Evolutionary conservation across 176 grass and related monocot genomes (phyloP), one percentile per base, ranked within the genome.

Genomic region (Themeda triandra): DNA sequence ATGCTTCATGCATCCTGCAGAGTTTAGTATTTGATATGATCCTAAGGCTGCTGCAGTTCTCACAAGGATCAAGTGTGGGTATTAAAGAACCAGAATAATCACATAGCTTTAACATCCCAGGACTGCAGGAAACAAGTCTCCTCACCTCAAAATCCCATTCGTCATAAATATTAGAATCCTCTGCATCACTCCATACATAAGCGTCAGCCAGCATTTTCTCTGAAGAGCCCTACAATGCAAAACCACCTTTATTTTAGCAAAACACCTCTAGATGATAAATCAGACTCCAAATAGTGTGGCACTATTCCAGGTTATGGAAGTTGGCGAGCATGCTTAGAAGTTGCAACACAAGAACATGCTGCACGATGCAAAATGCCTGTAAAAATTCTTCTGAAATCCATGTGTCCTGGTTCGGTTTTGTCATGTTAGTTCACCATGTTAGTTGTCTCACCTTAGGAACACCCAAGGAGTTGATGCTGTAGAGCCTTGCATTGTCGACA

Each of bases 101-200:
- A 24, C 19, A 73, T 4, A 40, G 23, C 28, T 18, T 72, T 46
- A 27, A 14, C 33, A 59, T 60, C 40, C n/a, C 24, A 18, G 15
- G 10, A 13, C 2, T 62, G 10, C 56, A 48, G 9, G 77, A 42
- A 66, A 71, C 27, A 77, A 45, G 65, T 5, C 81, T n/a, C 6
- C 63, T 90, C 48, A 99, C 96, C 96, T 99, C 96, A 40, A 99
- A 99, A 84, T 95, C 86, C 96, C 96, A 99, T 46, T 96, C 86
- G 27, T 86, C 93, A 64, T 92, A 92, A 45, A 94, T 89, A 82
- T 99, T 69, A 23, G 91, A 83, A 62, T 96, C 93, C 45, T 94
- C 67, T 78, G 89, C 71, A 84, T 92, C 80, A 73, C 25, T 75
- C 96, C 96, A 99, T 39, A 99, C 71, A 69, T 98, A 99, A 63